Base-by-base conservation (phyloP, 192 early-diverging fungal genomes). In the Coemansia sp. region DNA sequence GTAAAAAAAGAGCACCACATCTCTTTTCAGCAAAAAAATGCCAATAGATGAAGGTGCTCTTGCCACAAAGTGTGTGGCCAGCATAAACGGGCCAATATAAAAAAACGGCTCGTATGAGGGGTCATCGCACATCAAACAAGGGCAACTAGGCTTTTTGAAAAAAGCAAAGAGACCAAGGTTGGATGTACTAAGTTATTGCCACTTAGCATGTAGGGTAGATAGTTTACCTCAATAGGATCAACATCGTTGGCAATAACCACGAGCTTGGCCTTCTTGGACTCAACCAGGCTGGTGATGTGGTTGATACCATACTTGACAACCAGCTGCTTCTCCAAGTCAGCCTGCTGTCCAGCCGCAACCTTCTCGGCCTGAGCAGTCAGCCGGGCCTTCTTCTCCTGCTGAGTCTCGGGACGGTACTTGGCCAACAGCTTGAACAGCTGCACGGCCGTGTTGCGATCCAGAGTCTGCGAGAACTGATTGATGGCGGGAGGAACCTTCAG, bases 361-460 rank as follows among this genome's bases (percentile, higher is more conserved):
- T 87, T 81, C 66, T 89, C 89, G 52, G 95, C 97, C 73, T 88
- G 85, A 47, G 85, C 85, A 43, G 77, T 83, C 58, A 97, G 84
- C 83, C 97, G 97, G 51, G 83, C 68, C 82, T 89, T 90, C 90
- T 99, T 99, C 83, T 99, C 92, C 61, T 83, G 72, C 81, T 88
- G 88, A 81, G 91, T 92, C 86, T 99, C 97, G 53, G 97, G 94
- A 72, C 94, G 93, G 91, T 97, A 97, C 92, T 99, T 99, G 90
- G 90, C 79, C 53, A 90, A 81, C 69, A 99, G 89, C 85, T 93
- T 94, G 92, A 99, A 97, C 66, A 96, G 82, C 84, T 96, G 88
- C 66, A 89, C 91, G 68, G 97, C 96, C 67, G 91, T 96, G 90
- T 96, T 97, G 87, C 93, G 93, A 87, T 99, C 97, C 62, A 96